Evolutionary conservation across 192 early-diverging fungal genomes (phyloP).

Genomic region (Coemansia aciculifera): DNA sequence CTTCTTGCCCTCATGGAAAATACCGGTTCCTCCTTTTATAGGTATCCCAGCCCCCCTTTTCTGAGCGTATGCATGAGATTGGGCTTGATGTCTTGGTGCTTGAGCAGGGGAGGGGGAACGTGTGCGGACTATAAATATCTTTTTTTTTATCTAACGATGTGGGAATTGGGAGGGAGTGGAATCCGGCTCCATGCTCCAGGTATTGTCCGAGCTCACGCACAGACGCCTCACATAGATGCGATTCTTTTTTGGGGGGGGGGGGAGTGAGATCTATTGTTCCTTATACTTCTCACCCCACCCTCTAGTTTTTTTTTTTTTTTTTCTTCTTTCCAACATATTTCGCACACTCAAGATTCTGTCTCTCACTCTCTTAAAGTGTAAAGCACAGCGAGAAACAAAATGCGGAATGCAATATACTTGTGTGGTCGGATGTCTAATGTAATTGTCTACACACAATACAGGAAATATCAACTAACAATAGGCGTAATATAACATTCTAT

Average conservation of each 20-base stretch:
- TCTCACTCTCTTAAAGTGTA: neutral
- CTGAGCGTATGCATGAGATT: too few relatives aligned
- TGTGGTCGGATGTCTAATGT: too few relatives aligned
- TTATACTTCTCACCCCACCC: too few relatives aligned
- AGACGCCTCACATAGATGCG: conserved; percentile 5
- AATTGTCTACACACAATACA: neutral
- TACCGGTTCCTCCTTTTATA: too few relatives aligned
- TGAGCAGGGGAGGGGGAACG: neutral
- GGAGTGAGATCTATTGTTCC: neutral
- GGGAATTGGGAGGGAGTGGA: neutral
- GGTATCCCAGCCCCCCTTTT: neutral
- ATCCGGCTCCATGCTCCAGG: neutral
- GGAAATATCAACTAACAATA: neutral
- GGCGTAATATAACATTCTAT: neutral
- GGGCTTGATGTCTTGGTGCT: too few relatives aligned
- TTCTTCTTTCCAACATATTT: neutral
- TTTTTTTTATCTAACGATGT: neutral
- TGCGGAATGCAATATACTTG: too few relatives aligned
- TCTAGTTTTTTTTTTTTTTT: neutral
- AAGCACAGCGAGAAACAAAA: too few relatives aligned
- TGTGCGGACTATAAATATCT: neutral
- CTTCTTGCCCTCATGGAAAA: too few relatives aligned
- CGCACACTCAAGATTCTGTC: neutral
- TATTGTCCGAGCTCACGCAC: neutral
- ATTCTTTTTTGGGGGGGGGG: neutral